Evolutionary conservation across 768 basidiomycete species (phyloP).

Genomic region (Lactarius trivialis): DNA sequence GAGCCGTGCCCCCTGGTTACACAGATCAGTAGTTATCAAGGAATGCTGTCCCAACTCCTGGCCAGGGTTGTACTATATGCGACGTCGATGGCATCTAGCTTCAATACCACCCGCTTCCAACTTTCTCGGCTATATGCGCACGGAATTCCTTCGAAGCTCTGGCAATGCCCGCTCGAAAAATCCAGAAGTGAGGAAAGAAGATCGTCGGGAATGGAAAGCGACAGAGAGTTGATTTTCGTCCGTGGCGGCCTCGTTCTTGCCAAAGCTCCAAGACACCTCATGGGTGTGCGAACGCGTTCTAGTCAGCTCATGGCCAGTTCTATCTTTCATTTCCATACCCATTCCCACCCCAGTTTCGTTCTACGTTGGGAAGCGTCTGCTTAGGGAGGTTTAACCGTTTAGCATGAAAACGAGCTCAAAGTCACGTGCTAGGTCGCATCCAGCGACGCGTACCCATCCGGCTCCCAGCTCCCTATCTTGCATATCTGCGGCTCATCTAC

Average conservation of each 20-base stretch:
- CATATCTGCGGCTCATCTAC: not conserved
- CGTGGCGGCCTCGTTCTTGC: too few species aligned
- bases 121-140: not conserved
- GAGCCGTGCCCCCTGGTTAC: too few species aligned
- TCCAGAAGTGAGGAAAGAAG: not conserved
- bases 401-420: too few species aligned
- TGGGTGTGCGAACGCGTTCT: too few species aligned
- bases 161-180: not conserved
- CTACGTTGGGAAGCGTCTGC: too few species aligned
- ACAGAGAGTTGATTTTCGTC: not conserved
- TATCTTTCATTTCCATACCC: not conserved
- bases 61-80: too few species aligned
- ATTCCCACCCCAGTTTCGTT: not conserved
- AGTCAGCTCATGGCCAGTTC: not conserved
- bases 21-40: too few species aligned
- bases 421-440: too few species aligned
- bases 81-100: not conserved
- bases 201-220: not conserved
- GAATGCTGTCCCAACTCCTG: too few species aligned
- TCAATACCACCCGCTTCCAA: not conserved
- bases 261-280: too few species aligned
- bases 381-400: too few species aligned
- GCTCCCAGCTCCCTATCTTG: not conserved
- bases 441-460: not conserved
- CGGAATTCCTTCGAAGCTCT: not conserved